Evolutionary conservation across 2,329 filamentous ascomycete species (phyloP).

Genomic region (Ciborinia camelliae): DNA sequence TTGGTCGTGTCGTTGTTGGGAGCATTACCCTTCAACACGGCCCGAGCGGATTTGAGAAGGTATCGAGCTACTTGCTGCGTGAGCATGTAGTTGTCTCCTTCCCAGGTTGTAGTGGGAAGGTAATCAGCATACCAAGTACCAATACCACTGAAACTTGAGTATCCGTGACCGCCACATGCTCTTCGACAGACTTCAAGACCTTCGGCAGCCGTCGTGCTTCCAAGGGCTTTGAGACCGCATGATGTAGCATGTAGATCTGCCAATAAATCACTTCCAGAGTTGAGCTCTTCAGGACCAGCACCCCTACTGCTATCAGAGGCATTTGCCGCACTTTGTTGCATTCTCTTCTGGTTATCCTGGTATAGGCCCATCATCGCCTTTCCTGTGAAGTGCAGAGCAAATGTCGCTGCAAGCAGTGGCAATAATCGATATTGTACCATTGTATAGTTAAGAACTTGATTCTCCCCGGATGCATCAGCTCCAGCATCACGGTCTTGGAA

Average conservation of each 20-base stretch:
- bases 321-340: slow-evolving; percentile 46
- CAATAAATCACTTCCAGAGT: slow-evolving; percentile 62
- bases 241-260: slow-evolving; percentile 75
- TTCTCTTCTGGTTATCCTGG: slow-evolving; percentile 66
- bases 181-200: slow-evolving; percentile 72
- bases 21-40: slow-evolving; percentile 62
- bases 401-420: slow-evolving; percentile 69
- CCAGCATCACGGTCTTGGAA: slow-evolving; percentile 72
- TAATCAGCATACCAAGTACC: slow-evolving; percentile 73
- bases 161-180: slow-evolving; percentile 75
- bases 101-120: slow-evolving; percentile 57
- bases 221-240: slow-evolving; percentile 71
- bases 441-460: slow-evolving; percentile 74
- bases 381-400: slow-evolving; percentile 76
- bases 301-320: slow-evolving; percentile 47
- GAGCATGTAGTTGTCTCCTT: slow-evolving; percentile 78
- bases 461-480: slow-evolving; percentile 57
- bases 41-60: slow-evolving; percentile 70
- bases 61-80: slow-evolving; percentile 77
- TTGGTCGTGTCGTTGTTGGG: slow-evolving; percentile 65
- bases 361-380: slow-evolving; percentile 73
- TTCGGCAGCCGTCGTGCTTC: slow-evolving; percentile 68
- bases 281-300: slow-evolving; percentile 65
- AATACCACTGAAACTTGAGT: slow-evolving; percentile 72
- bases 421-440: slow-evolving; percentile 75